Percentiles rank a stretch among this genome's conserved stretches.
These are phyloP conservation scores for Aspergillus cristatus DNA, from an alignment of 495 filamentous ascomycete genomes.

Conservation along the genomic window DNA sequence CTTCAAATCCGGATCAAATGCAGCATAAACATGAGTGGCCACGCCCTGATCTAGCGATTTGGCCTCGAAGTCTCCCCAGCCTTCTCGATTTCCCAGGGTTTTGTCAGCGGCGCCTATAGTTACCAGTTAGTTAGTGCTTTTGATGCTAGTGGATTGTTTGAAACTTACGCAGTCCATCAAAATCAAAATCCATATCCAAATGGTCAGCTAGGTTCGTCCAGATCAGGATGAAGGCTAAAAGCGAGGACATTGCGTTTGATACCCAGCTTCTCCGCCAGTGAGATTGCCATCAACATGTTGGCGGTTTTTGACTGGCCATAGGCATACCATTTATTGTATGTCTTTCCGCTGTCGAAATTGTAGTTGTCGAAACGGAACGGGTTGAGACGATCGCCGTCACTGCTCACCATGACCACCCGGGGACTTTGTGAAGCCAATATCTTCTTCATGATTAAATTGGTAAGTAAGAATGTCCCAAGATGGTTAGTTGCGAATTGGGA, in stretches of 20 bases:
- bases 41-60: too few species aligned
- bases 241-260: constrained; percentile 16
- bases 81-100: too few species aligned
- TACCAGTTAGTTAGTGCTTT: too few species aligned
- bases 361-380: constrained; percentile 44
- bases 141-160: too few species aligned
- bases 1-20: too few species aligned
- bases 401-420: constrained; percentile 22
- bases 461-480: constrained; percentile 50
- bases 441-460: constrained; percentile 45
- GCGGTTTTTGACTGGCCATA: constrained; percentile 52
- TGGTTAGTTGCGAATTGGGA: constrained; percentile 48
- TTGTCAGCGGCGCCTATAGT: too few species aligned
- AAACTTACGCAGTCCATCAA: too few species aligned
- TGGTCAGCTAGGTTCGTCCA: too few species aligned
- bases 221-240: too few species aligned
- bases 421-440: constrained; percentile 17
- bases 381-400: constrained; percentile 28
- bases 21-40: too few species aligned
- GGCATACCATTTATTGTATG: constrained; percentile 42
- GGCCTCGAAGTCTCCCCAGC: too few species aligned
- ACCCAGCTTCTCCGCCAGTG: constrained; percentile 30
- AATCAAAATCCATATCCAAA: too few species aligned
- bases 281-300: constrained; percentile 44
- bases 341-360: constrained; percentile 44